Percentiles rank a stretch among this genome's conserved stretches.
Evolutionary conservation across 75 land plant genomes (phyloP).

Genomic region (Gnetum montanum): DNA sequence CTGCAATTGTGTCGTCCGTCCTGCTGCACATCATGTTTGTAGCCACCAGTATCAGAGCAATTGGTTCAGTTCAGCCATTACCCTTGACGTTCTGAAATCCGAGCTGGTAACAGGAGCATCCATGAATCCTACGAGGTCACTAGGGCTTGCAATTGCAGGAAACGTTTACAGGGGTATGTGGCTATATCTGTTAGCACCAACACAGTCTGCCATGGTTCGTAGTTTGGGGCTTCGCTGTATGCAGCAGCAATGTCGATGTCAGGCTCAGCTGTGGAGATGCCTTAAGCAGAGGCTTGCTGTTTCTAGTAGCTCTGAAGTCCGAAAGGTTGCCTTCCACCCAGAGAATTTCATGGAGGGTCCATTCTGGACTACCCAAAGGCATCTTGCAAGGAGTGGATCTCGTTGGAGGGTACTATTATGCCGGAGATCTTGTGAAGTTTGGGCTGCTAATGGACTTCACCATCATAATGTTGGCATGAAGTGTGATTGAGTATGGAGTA

Average conservation of each 20-base stretch:
- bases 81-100: neutral
- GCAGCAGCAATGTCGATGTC: neutral
- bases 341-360: constrained; percentile 20
- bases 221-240: too few species aligned
- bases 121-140: constrained; percentile 65
- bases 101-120: constrained; percentile 68
- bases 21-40: constrained; percentile 53
- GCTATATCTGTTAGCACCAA: constrained; percentile 59
- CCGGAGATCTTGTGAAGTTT: constrained; percentile 91
- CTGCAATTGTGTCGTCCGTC: constrained; percentile 39
- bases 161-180: constrained; percentile 34
- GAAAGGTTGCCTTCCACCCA: constrained; percentile 15
- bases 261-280: constrained; percentile 7
- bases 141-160: constrained; percentile 62
- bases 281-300: constrained; percentile 16
- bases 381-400: constrained; percentile 32
- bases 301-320: constrained; percentile 28
- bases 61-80: constrained; percentile 3
- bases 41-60: constrained; percentile 68
- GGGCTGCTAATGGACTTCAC: constrained; percentile 96
- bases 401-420: constrained; percentile 79
- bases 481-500: constrained; percentile 25
- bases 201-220: constrained; percentile 26
- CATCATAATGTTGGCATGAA: constrained; percentile 71
- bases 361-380: constrained; percentile 23